Conservation (phyloP, 163 green algal species). For the Volvox carteri region DNA sequence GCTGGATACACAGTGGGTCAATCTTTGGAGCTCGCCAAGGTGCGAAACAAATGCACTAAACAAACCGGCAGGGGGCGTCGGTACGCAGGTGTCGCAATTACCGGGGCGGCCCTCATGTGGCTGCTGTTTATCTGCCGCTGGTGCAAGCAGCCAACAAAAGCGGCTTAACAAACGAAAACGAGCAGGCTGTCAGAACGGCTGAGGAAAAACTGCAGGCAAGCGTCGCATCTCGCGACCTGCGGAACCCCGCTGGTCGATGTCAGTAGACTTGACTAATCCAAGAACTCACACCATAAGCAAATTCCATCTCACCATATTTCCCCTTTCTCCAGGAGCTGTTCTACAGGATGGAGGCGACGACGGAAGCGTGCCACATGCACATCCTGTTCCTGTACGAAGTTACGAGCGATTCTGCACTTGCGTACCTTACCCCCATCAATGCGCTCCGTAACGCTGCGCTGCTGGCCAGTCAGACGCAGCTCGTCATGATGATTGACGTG, state of each 20-base stretch:
- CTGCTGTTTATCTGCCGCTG: constrained; percentile 37
- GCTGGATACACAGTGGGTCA: constrained; percentile 44
- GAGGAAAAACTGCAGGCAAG: constrained; percentile 26
- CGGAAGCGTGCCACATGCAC: constrained; percentile 20
- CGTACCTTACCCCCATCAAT: constrained; percentile 66
- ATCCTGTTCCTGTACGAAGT: constrained; percentile 49
- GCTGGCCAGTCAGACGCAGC: constrained; percentile 57
- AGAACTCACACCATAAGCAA: too few relatives aligned
- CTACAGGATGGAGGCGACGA: neutral
- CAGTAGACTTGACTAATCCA: too few relatives aligned
- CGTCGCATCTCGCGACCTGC: neutral
- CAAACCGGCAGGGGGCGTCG: neutral
- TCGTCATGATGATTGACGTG: constrained; percentile 71
- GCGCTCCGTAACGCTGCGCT: constrained; percentile 65
- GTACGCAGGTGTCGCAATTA: constrained; percentile 28
- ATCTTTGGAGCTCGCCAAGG: neutral
- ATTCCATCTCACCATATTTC: neutral
- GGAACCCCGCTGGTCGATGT: too few relatives aligned
- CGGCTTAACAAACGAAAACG: constrained; percentile 16
- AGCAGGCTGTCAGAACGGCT: neutral
- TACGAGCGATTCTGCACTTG: constrained; percentile 44
- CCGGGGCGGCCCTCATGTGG: constrained; percentile 1
- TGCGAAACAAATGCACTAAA: neutral
- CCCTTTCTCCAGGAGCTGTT: constrained; percentile 20
- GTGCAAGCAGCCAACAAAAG: neutral